phyloP scores from a whole-genome alignment of 169 alveolate species.

The Plasmodium vinckei region DNA sequence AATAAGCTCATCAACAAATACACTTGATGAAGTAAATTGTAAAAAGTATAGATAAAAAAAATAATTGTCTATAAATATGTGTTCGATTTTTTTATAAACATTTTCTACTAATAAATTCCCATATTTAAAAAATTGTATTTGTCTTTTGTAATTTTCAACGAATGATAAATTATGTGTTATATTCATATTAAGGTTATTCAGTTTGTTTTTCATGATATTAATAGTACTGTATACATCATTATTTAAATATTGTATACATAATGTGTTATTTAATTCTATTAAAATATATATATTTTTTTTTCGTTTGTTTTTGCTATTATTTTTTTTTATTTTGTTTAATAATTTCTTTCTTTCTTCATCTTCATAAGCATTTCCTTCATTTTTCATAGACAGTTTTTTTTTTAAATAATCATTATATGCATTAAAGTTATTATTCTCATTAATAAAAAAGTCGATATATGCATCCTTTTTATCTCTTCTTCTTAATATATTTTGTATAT shows the following conservation, averaged over 20 bases:
- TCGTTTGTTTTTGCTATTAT: background rate
- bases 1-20: constrained; percentile 56
- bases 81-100: constrained; percentile 72
- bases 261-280: constrained; percentile 57
- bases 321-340: background rate
- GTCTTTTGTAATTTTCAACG: constrained; percentile 60
- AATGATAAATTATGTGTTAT: constrained; percentile 29
- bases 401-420: constrained; percentile 37
- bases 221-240: constrained; percentile 35
- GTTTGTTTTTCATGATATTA: constrained; percentile 1
- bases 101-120: constrained; percentile 75
- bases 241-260: constrained; percentile 66
- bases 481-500: constrained; percentile 60
- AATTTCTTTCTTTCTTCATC: background rate
- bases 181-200: background rate
- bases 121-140: constrained; percentile 74
- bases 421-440: background rate
- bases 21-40: constrained; percentile 73
- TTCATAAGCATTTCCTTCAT: background rate
- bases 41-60: constrained; percentile 71
- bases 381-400: constrained; percentile 8
- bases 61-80: constrained; percentile 75
- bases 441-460: constrained; percentile 8
- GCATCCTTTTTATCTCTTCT: constrained; percentile 38
- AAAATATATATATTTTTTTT: constrained; percentile 35